Evolutionary conservation across 2,329 filamentous ascomycete species (phyloP).

Genomic region (Colletotrichum scovillei): DNA sequence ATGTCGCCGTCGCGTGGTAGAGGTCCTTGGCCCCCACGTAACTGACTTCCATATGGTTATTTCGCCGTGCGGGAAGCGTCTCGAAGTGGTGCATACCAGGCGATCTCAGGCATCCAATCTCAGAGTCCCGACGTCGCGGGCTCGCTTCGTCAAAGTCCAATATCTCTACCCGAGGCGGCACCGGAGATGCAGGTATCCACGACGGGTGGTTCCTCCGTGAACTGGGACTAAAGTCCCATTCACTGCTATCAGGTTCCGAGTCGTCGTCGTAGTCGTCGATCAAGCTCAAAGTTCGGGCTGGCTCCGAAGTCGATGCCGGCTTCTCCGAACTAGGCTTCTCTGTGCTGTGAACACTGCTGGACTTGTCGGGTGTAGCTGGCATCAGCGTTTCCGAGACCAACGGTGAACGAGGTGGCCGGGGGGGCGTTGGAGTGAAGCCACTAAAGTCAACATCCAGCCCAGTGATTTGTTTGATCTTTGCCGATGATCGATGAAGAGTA

Average conservation of each 20-base stretch:
- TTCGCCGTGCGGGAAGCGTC: slow-evolving; percentile 32
- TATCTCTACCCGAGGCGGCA: slow-evolving; percentile 28
- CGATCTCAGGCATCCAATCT: slow-evolving; percentile 27
- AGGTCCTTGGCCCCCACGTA: slow-evolving; percentile 38
- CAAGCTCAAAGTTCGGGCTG: slow-evolving; percentile 25
- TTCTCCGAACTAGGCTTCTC: neutral
- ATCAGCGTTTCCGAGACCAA: neutral
- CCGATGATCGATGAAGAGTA: slow-evolving; percentile 45
- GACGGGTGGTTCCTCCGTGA: slow-evolving; percentile 21
- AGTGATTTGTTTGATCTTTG: slow-evolving; percentile 55
- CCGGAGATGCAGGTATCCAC: slow-evolving; percentile 33
- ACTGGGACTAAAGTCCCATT: slow-evolving; percentile 31
- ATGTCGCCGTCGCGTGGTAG: slow-evolving; percentile 40
- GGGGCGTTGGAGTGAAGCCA: neutral
- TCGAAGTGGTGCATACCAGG: slow-evolving; percentile 37
- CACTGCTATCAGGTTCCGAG: slow-evolving; percentile 22
- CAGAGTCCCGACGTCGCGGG: slow-evolving; percentile 31
- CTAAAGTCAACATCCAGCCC: slow-evolving; percentile 49
- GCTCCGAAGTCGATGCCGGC: slow-evolving; percentile 20
- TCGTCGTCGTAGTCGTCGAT: slow-evolving; percentile 29
- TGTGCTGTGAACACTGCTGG: slow-evolving; percentile 11
- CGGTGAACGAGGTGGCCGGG: slow-evolving; percentile 2
- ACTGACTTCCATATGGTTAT: slow-evolving; percentile 36
- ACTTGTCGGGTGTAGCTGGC: slow-evolving; percentile 7
- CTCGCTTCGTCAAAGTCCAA: slow-evolving; percentile 26